Base-by-base conservation (phyloP, 331 rosid genomes). In the Malus hybrid region DNA sequence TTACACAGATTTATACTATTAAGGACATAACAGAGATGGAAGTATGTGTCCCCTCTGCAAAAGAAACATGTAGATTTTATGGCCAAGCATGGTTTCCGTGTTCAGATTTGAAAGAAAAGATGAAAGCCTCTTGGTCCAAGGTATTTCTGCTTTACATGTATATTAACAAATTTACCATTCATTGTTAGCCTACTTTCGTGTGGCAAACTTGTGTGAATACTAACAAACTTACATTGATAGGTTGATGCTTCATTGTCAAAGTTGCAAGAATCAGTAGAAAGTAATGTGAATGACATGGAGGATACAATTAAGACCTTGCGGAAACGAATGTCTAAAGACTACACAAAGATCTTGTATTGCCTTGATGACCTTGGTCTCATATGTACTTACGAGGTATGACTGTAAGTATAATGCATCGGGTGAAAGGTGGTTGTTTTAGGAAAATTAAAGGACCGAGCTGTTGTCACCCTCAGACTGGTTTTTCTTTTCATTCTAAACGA, bases 311-410 rank as follows among this genome's bases (percentile, higher is more conserved):
- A 82, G 88, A 62, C 72, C 19, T 32, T 91, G 71, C 88, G 63
- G 63, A 89, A 81, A 73, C 81, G 85, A 44, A 76, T 94, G 84
- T 82, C 86, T 53, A 88, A 76, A 64, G 90, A 90, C 74, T 88
- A 79, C 56, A 80, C 87, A 10, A 87, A 85, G 82, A 80, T 85
- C 57, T 80, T 84, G 66, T 84, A 94, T 84, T 94, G 97, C 75
- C 89, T 91, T 36, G 93, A 94, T 30, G 88, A 91, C 71, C 96
- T 91, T 66, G 98, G 98, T 75, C 86, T 90, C 60, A 48, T 87
- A 10, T 91, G 98, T 81, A 88, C 97, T 72, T 85, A 86, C 74
- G 98, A 94, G 98, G 98, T 94, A 86, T 61, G 86, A 24, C 72
- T 80, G 30, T 76, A 75, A 71, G 22, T 36, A 34, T 34, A 26